These are phyloP conservation scores for Eragrostis tef DNA, from an alignment of 202 grass and related monocot species.

Conservation along the genomic window DNA sequence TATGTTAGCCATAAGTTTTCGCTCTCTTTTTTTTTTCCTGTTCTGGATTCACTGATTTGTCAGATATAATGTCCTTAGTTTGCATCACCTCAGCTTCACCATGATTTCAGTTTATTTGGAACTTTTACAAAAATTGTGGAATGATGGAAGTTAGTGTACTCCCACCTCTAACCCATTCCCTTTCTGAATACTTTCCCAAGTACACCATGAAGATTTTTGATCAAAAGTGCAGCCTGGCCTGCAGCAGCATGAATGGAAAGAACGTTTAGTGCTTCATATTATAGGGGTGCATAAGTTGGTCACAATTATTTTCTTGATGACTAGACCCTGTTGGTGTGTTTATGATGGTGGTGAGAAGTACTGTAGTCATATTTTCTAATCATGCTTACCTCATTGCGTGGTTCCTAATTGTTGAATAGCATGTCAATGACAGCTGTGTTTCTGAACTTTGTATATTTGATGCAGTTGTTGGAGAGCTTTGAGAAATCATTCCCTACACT, in stretches of 20 bases:
- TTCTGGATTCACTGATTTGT: too few relatives aligned
- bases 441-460: slow-evolving; percentile 37
- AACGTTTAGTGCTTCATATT: slow-evolving; percentile 1
- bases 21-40: too few relatives aligned
- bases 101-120: too few relatives aligned
- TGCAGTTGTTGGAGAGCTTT: slow-evolving; percentile 86
- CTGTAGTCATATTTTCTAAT: neutral
- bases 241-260: neutral
- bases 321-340: neutral
- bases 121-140: too few relatives aligned
- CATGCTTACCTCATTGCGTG: neutral
- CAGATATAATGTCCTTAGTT: too few relatives aligned
- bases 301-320: neutral
- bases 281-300: neutral
- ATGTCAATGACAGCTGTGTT: slow-evolving; percentile 18
- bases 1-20: too few relatives aligned
- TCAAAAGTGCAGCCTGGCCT: neutral
- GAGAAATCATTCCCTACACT: slow-evolving; percentile 75
- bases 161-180: too few relatives aligned
- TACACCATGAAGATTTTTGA: too few relatives aligned
- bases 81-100: too few relatives aligned
- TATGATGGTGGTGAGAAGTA: neutral
- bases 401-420: neutral
- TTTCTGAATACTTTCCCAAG: too few relatives aligned
- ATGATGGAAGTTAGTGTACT: too few relatives aligned